Base-by-base conservation (phyloP, 169 alveolate species). In the Cryptosporidium ryanae region DNA sequence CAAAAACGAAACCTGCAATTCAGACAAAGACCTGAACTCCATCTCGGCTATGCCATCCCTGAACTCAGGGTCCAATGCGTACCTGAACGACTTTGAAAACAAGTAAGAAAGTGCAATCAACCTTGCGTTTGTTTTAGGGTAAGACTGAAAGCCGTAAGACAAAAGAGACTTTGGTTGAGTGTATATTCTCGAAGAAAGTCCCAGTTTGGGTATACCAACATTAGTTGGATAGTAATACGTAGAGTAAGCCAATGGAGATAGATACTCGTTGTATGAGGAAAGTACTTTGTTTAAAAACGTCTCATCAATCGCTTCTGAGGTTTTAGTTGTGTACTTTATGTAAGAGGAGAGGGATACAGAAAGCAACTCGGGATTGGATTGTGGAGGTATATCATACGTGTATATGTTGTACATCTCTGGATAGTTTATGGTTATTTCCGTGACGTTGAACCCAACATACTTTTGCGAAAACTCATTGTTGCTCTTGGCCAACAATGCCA, bases 211-310 rank as follows among this genome's bases (percentile, higher is more conserved):
- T 18, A 52, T 29, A 1, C 84, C 66, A 15, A 50, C 67, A 70
- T 50, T 34, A 31, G 31, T 50, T n/a, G 84, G 84, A 38, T 31
- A 52, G 57, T 70, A 70, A 32, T 49, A 70, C 31, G 66, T 70
- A 5, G 44, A 52, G n/a, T 50, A 70, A 32, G 84, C 84, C 25
- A 70, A 23, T 54, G 84, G 84, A 2, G 84, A 70, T 5, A 54
- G 50, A 38, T 38, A 38, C 1, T 38, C 46, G 8, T 38, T 66
- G 25, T 48, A 66, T 7, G 65, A 46, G 12, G 82, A 66, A 12
- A 66, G 43, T 2, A 66, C 82, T n/a, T 66, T 66, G 12, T 66
- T 66, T 63, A 66, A 48, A 6, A 34, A 27, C 21, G 64, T 25
- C 43, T 66, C 82, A 21, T 66, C 82, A 23, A 66, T 66, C 10